Evolutionary conservation across 2,329 filamentous ascomycete genomes (phyloP).

Genomic region (Nemania sp.): DNA sequence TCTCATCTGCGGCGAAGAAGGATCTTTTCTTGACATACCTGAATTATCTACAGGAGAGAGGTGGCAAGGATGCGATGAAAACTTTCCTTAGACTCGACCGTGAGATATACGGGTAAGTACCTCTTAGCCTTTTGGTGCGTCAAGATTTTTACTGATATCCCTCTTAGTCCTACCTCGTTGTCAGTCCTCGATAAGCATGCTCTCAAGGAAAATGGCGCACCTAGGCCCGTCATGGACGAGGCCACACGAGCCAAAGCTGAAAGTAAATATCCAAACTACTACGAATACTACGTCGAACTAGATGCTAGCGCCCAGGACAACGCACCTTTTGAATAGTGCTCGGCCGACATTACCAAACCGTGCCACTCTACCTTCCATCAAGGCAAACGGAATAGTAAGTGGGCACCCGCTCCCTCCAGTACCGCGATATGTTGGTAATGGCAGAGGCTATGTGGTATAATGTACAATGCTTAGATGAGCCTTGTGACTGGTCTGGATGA

Average conservation of each 20-base stretch:
- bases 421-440: constrained; percentile 4
- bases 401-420: constrained; percentile 2
- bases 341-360: background rate
- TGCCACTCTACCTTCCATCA: background rate
- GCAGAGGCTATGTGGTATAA: constrained; percentile 9
- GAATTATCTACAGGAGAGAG: constrained; percentile 83
- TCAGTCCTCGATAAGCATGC: constrained; percentile 54
- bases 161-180: constrained; percentile 60
- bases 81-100: constrained; percentile 86
- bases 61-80: constrained; percentile 85
- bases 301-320: constrained; percentile 62
- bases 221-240: constrained; percentile 62
- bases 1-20: constrained; percentile 75
- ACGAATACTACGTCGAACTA: constrained; percentile 63
- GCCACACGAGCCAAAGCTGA: constrained; percentile 64
- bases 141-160: constrained; percentile 33
- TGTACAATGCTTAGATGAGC: constrained; percentile 18
- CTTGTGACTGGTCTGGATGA: background rate
- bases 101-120: constrained; percentile 83
- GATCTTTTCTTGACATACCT: constrained; percentile 84
- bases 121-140: constrained; percentile 16
- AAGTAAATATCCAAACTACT: constrained; percentile 63
- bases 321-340: constrained; percentile 62
- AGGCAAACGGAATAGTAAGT: constrained; percentile 17
- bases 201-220: constrained; percentile 61